These are phyloP conservation scores for Urtica urens DNA, from an alignment of 306 rosid species.

Conservation along the genomic window DNA sequence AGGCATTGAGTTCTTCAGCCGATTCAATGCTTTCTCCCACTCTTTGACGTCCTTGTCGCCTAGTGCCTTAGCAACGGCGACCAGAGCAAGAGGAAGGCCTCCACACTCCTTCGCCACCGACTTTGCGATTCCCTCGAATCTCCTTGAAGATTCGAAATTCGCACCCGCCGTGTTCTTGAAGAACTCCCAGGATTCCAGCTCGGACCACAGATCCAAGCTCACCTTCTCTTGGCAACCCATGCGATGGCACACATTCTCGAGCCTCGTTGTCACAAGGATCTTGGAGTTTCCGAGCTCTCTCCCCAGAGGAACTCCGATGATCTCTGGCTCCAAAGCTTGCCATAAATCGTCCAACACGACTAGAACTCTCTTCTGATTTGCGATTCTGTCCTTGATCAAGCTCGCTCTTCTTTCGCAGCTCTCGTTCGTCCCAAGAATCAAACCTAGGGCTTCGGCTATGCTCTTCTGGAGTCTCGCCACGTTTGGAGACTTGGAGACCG, in stretches of 20 bases:
- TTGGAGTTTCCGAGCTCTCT: conserved; percentile 1
- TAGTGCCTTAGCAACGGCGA: conserved; percentile 14
- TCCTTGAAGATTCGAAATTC: neutral
- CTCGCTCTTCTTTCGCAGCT: neutral
- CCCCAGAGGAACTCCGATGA: neutral
- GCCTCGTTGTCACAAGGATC: conserved; percentile 16
- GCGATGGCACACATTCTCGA: neutral
- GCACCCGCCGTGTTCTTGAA: neutral
- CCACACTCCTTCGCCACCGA: conserved; percentile 14
- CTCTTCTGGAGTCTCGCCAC: neutral
- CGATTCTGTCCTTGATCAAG: neutral
- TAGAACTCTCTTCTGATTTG: neutral
- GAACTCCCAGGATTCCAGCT: conserved; percentile 13
- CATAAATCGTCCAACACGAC: neutral
- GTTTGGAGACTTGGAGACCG: neutral
- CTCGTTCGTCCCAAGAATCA: neutral
- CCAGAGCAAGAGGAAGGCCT: conserved; percentile 19
- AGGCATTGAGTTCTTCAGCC: neutral
- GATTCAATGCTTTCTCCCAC: neutral
- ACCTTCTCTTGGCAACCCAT: conserved; percentile 8
- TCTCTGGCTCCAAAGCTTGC: neutral
- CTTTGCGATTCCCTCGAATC: neutral
- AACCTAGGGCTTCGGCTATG: neutral
- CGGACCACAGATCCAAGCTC: neutral
- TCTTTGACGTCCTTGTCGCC: conserved; percentile 10